Evolutionary conservation across 148 eudicot species (phyloP).

Genomic region (Cornus florida): DNA sequence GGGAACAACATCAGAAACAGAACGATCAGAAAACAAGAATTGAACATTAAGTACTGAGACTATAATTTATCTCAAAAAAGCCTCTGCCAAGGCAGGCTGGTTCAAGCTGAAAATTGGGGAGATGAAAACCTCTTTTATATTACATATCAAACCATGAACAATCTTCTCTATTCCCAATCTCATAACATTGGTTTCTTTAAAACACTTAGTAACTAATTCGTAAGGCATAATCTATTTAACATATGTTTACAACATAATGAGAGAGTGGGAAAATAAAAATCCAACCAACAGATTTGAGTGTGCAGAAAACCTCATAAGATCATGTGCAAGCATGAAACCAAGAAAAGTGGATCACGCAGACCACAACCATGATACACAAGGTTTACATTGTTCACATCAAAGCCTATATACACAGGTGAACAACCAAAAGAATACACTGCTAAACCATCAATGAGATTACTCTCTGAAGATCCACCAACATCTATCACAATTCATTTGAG

Average conservation of each 20-base stretch:
- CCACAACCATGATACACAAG: too few species aligned
- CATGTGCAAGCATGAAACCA: too few species aligned
- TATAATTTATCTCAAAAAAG: not conserved
- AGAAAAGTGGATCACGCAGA: too few species aligned
- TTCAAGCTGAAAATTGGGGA: not conserved
- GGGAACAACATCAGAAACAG: constrained; percentile 20
- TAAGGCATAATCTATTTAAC: not conserved
- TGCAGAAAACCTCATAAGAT: too few species aligned
- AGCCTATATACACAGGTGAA: too few species aligned
- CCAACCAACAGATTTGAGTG: too few species aligned
- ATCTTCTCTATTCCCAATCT: not conserved
- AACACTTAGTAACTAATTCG: not conserved
- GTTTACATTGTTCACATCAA: too few species aligned
- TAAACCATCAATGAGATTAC: too few species aligned
- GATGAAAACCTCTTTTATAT: not conserved
- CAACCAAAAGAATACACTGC: too few species aligned
- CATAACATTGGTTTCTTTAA: not conserved
- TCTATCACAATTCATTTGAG: too few species aligned
- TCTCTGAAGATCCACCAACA: too few species aligned
- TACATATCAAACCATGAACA: not conserved
- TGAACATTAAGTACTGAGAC: not conserved
- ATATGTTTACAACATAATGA: not conserved
- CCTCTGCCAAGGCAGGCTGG: not conserved
- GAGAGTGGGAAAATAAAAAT: too few species aligned
- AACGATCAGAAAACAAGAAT: not conserved